Evolutionary conservation across 1,139 yeast genomes (phyloP).

Genomic region (Candida sanyaensis): DNA sequence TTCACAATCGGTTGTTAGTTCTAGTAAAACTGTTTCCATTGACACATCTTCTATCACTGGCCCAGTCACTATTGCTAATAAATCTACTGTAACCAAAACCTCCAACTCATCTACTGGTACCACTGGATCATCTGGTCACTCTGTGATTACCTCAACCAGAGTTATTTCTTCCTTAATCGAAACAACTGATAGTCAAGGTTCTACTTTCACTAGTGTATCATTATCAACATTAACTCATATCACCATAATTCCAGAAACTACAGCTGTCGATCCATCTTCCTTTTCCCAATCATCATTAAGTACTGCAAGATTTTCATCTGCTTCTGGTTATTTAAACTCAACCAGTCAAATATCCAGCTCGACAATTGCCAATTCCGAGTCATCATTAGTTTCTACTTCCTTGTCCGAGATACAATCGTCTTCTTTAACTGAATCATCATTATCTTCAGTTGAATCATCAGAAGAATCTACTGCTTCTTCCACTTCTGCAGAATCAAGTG

Average conservation of each 20-base stretch:
- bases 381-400: neutral
- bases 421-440: no score
- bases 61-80: constrained; percentile 11
- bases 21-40: constrained; percentile 15
- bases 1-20: constrained; percentile 21
- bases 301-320: neutral
- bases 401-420: neutral
- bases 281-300: neutral
- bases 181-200: neutral
- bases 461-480: constrained; percentile 1
- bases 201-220: neutral
- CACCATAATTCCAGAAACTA: neutral
- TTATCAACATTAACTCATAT: neutral
- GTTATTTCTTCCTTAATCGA: neutral
- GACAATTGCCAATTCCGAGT: neutral
- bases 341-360: neutral
- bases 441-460: no score
- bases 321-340: neutral
- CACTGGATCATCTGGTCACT: neutral
- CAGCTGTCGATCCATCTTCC: neutral
- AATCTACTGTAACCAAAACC: neutral
- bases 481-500: constrained; percentile 1
- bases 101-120: constrained; percentile 2
- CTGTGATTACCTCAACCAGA: neutral
- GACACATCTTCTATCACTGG: constrained; percentile 14